These are phyloP conservation scores for Lachnellula cervina DNA, from an alignment of 2,329 filamentous ascomycete species.

Conservation along the genomic window DNA sequence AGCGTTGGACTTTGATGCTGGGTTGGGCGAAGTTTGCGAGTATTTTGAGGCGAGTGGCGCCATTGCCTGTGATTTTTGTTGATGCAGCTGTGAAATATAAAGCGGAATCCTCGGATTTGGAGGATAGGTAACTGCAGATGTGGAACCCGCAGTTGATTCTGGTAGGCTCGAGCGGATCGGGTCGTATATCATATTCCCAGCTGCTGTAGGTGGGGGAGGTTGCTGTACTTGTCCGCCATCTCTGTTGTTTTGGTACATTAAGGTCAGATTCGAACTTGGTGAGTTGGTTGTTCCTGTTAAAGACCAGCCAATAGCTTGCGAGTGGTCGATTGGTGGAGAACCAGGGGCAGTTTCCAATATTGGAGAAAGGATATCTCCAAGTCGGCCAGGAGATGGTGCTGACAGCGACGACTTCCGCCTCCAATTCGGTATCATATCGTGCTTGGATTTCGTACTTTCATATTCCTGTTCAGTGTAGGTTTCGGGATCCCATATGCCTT, in stretches of 20 bases:
- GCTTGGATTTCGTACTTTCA: constrained; percentile 61
- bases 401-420: constrained; percentile 24
- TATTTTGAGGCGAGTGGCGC: constrained; percentile 31
- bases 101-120: constrained; percentile 23
- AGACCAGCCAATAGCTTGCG: constrained; percentile 71
- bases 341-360: constrained; percentile 43
- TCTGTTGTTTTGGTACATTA: constrained; percentile 54
- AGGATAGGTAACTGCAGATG: constrained; percentile 40
- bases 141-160: constrained; percentile 38
- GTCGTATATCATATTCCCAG: constrained; percentile 57
- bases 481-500: constrained; percentile 76
- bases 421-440: constrained; percentile 37
- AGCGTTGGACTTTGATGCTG: constrained; percentile 38
- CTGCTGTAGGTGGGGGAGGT: constrained; percentile 34
- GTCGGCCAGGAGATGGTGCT: constrained; percentile 15
- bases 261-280: constrained; percentile 74
- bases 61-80: constrained; percentile 22
- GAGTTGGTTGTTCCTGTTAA: constrained; percentile 85
- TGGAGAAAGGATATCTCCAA: constrained; percentile 37
- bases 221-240: constrained; percentile 14
- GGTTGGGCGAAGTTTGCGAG: constrained; percentile 30
- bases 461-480: constrained; percentile 66
- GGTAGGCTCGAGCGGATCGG: constrained; percentile 53
- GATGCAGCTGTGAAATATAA: constrained; percentile 39
- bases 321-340: constrained; percentile 41